Percentiles rank a stretch among this genome's conserved stretches.
Evolutionary conservation across 1,284 basidiomycete species (phyloP).

Genomic region (Heterobasidion parviporum): DNA sequence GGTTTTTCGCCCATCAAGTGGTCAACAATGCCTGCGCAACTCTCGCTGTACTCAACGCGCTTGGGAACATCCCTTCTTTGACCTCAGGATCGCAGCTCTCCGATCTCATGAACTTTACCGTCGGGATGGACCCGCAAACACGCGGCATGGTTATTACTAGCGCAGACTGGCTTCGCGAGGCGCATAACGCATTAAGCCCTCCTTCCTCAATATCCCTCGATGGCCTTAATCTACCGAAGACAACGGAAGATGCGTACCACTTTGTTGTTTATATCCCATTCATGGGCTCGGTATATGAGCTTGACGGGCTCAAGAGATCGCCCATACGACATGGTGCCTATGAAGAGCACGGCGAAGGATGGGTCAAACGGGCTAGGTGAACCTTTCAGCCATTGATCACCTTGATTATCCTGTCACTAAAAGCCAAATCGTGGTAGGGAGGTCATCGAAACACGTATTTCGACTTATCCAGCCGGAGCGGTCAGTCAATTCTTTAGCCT

Average conservation of each 20-base stretch:
- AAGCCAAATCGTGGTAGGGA: conserved; percentile 36
- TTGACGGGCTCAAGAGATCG: conserved; percentile 77
- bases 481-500: conserved; percentile 37
- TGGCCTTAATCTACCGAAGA: conserved; percentile 62
- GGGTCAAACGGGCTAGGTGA: conserved; percentile 74
- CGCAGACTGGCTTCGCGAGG: conserved; percentile 76
- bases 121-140: conserved; percentile 80
- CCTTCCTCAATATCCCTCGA: conserved; percentile 79
- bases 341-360: conserved; percentile 63
- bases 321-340: conserved; percentile 76
- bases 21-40: conserved; percentile 94
- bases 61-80: conserved; percentile 80
- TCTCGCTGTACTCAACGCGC: conserved; percentile 85
- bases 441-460: conserved; percentile 79
- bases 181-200: conserved; percentile 86
- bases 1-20: conserved; percentile 88
- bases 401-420: conserved; percentile 4
- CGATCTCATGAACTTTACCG: conserved; percentile 72
- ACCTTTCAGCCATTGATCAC: conserved; percentile 8
- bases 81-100: conserved; percentile 58
- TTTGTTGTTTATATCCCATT: conserved; percentile 87
- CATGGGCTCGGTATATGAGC: conserved; percentile 78
- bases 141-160: conserved; percentile 82
- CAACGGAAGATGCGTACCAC: conserved; percentile 85
- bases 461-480: conserved; percentile 77